Evolutionary conservation across 768 basidiomycete genomes (phyloP).

Genomic region (Peribolospora kevripleyi): DNA sequence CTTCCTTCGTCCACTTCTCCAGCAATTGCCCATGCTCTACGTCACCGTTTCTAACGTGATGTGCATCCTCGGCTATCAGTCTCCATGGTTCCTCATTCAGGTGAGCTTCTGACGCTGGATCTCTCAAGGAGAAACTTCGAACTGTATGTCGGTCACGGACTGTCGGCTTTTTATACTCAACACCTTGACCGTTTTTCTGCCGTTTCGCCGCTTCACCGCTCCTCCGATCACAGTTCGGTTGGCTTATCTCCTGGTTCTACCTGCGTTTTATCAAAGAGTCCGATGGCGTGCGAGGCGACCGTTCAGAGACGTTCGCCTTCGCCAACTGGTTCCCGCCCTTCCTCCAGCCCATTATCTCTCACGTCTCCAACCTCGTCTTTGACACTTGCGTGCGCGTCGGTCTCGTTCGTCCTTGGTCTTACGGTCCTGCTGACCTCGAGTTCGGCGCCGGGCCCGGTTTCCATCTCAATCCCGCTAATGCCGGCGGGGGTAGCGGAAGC

Average conservation of each 20-base stretch:
- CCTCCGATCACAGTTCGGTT: slow-evolving; percentile 74
- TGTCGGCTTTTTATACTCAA: no score
- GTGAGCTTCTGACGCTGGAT: no score
- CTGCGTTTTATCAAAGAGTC: slow-evolving; percentile 91
- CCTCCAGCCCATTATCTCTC: slow-evolving; percentile 55
- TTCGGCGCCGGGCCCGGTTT: slow-evolving; percentile 21
- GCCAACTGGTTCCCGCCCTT: slow-evolving; percentile 92
- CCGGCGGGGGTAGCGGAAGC: no score
- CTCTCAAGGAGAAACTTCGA: no score
- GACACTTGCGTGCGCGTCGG: slow-evolving; percentile 35
- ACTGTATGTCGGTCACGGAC: no score
- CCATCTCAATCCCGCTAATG: no score
- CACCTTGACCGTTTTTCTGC: slow-evolving; percentile 1
- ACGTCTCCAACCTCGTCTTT: slow-evolving; percentile 43
- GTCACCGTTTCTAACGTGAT: slow-evolving; percentile 69
- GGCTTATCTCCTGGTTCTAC: slow-evolving; percentile 87
- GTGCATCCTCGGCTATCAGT: slow-evolving; percentile 59
- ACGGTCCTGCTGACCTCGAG: slow-evolving; percentile 38
- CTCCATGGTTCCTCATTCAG: slow-evolving; percentile 45
- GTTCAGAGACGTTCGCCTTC: slow-evolving; percentile 88
- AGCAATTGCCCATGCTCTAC: slow-evolving; percentile 88
- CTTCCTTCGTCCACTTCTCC: background rate
- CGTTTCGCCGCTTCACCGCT: slow-evolving; percentile 16
- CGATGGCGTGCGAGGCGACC: slow-evolving; percentile 50
- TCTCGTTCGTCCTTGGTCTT: slow-evolving; percentile 39